These are phyloP conservation scores for Bryoerythrophyllum caledonicum DNA, from an alignment of 225 moss, liverwort and hornwort species.

Conservation along the genomic window DNA sequence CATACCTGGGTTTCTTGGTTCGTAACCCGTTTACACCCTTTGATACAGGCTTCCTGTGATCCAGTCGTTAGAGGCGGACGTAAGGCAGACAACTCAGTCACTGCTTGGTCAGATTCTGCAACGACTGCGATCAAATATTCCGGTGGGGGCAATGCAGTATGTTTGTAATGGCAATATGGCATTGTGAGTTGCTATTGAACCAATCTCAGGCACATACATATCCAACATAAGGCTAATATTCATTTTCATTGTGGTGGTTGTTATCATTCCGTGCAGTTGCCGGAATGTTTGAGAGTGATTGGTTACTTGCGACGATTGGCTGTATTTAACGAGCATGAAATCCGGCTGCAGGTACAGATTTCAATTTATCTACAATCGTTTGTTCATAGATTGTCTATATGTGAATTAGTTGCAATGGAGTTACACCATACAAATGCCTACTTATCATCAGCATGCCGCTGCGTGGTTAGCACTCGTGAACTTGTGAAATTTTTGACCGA, in stretches of 20 bases:
- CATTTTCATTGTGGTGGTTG: slow-evolving; percentile 9
- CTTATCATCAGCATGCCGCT: slow-evolving; percentile 2
- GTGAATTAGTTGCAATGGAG: slow-evolving; percentile 7
- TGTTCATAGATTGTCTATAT: neutral
- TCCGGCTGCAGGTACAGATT: slow-evolving; percentile 78
- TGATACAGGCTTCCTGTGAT: slow-evolving; percentile 80
- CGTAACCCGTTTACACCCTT: slow-evolving; percentile 8
- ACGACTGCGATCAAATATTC: slow-evolving; percentile 88
- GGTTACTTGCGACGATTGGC: slow-evolving; percentile 90
- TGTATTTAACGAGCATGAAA: slow-evolving; percentile 91
- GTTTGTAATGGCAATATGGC: neutral
- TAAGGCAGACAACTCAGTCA: slow-evolving; percentile 81
- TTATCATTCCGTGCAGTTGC: slow-evolving; percentile 55
- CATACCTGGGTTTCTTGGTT: slow-evolving; percentile 4
- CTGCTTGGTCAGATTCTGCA: slow-evolving; percentile 90
- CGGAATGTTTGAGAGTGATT: slow-evolving; percentile 93
- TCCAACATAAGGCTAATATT: neutral
- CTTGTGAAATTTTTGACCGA: slow-evolving; percentile 1
- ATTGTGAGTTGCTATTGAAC: slow-evolving; percentile 18
- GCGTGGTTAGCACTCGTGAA: neutral
- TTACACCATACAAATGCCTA: neutral
- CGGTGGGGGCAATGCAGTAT: slow-evolving; percentile 48
- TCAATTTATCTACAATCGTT: neutral
- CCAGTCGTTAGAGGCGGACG: slow-evolving; percentile 86
- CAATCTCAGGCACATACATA: neutral